phyloP scores from a whole-genome alignment of 179 eudicot genomes.

The Sideroxylon spinosum region DNA sequence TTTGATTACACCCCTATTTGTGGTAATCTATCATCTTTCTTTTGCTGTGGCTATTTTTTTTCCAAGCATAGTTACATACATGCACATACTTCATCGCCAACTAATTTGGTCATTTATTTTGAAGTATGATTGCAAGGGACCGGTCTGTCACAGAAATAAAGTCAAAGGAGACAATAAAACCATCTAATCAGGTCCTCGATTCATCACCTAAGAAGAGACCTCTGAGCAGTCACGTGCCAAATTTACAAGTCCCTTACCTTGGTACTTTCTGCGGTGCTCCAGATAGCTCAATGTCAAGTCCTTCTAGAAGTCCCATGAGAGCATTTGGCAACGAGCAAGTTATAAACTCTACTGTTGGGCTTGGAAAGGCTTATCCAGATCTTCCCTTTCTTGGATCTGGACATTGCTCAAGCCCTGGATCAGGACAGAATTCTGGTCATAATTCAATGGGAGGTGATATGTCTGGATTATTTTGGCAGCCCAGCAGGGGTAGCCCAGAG shows the following conservation, averaged over 20 bases:
- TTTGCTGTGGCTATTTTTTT: neutral
- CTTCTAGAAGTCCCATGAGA: slow-evolving; percentile 91
- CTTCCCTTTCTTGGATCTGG: slow-evolving; percentile 79
- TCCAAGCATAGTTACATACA: neutral
- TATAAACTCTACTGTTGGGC: slow-evolving; percentile 55
- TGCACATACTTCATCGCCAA: neutral
- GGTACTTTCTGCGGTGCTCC: slow-evolving; percentile 77
- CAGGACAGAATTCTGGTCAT: slow-evolving; percentile 94
- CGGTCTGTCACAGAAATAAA: slow-evolving; percentile 32
- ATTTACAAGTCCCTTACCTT: slow-evolving; percentile 61
- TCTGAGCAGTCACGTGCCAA: slow-evolving; percentile 57
- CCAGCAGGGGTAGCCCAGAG: slow-evolving; percentile 91
- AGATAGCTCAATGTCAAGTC: slow-evolving; percentile 90
- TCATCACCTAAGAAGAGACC: slow-evolving; percentile 60
- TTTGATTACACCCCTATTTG: neutral
- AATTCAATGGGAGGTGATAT: slow-evolving; percentile 95
- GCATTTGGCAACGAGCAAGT: slow-evolving; percentile 62
- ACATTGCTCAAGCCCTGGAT: slow-evolving; percentile 96
- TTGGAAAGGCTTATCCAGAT: slow-evolving; percentile 67
- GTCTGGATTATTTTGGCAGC: slow-evolving; percentile 85
- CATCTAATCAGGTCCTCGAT: slow-evolving; percentile 39
- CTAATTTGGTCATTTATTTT: slow-evolving; percentile 19
- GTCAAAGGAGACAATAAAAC: slow-evolving; percentile 42
- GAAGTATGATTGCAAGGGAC: slow-evolving; percentile 52
- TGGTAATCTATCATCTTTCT: neutral